Evolutionary conservation across 768 basidiomycete species (phyloP).

Genomic region (Mycena vitilis): DNA sequence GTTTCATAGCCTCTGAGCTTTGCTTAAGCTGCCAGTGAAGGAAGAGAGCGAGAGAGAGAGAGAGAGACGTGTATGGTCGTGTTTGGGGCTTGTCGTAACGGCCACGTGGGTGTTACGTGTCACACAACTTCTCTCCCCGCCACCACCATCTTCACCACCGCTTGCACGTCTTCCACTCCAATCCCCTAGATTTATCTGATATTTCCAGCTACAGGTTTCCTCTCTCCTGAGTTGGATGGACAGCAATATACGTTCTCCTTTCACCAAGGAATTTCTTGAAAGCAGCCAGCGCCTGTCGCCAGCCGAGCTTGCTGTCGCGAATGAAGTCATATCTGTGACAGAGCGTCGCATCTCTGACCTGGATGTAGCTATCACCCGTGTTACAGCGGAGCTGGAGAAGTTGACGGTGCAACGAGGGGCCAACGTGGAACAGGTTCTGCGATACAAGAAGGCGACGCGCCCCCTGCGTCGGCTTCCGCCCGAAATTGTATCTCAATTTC

Average conservation of each 20-base stretch:
- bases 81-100: no score
- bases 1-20: no score
- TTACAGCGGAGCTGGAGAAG: neutral
- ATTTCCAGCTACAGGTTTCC: no score
- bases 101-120: no score
- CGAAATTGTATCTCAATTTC: slow-evolving; percentile 19
- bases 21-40: no score
- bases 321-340: neutral
- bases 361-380: slow-evolving; percentile 1
- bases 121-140: no score
- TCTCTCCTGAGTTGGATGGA: no score
- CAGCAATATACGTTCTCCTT: slow-evolving; percentile 1
- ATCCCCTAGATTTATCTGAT: no score
- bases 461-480: slow-evolving; percentile 12
- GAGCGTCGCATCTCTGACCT: neutral
- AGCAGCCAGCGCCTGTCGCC: slow-evolving; percentile 20
- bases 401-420: slow-evolving; percentile 2
- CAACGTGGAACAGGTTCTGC: neutral
- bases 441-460: slow-evolving; percentile 9
- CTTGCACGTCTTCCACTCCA: no score
- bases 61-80: no score
- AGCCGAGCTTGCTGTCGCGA: slow-evolving; percentile 6
- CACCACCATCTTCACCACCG: no score
- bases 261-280: slow-evolving; percentile 13
- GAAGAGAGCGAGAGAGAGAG: no score